These are phyloP conservation scores for Phytophthora sojae DNA, from an alignment of 352 stramenopile species.

Conservation along the genomic window DNA sequence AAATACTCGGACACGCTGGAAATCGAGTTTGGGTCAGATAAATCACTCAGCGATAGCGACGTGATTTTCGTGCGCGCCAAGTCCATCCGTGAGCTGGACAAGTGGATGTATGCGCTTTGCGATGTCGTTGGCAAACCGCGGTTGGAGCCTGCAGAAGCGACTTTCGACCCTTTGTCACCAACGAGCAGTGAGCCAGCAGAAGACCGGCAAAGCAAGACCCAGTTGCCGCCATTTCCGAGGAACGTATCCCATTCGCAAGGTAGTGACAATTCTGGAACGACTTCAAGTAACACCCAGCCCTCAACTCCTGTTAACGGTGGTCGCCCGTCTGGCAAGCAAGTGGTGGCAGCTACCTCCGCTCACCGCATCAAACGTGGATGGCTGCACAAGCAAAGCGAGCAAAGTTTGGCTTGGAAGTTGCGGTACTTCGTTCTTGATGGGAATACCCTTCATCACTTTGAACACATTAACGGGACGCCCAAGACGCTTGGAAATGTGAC, in stretches of 20 bases:
- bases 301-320: slow-evolving; percentile 17
- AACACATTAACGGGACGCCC: slow-evolving; percentile 50
- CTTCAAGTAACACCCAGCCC: slow-evolving; percentile 12
- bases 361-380: slow-evolving; percentile 56
- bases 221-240: slow-evolving; percentile 34
- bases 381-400: slow-evolving; percentile 63
- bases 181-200: slow-evolving; percentile 12
- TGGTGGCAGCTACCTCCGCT: background rate
- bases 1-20: slow-evolving; percentile 45
- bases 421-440: slow-evolving; percentile 73
- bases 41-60: slow-evolving; percentile 30
- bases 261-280: slow-evolving; percentile 5
- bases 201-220: slow-evolving; percentile 18
- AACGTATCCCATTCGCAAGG: slow-evolving; percentile 21
- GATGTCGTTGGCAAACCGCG: slow-evolving; percentile 45
- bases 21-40: slow-evolving; percentile 64
- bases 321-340: slow-evolving; percentile 16
- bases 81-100: slow-evolving; percentile 49
- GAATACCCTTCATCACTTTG: slow-evolving; percentile 59
- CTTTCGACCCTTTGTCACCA: slow-evolving; percentile 3
- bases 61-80: slow-evolving; percentile 56
- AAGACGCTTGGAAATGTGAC: slow-evolving; percentile 55
- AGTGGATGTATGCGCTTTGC: slow-evolving; percentile 67
- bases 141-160: slow-evolving; percentile 4
- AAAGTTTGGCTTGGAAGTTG: slow-evolving; percentile 66